Conservation (phyloP, 805 yeast genomes). For the Myxozyma neglecta region DNA sequence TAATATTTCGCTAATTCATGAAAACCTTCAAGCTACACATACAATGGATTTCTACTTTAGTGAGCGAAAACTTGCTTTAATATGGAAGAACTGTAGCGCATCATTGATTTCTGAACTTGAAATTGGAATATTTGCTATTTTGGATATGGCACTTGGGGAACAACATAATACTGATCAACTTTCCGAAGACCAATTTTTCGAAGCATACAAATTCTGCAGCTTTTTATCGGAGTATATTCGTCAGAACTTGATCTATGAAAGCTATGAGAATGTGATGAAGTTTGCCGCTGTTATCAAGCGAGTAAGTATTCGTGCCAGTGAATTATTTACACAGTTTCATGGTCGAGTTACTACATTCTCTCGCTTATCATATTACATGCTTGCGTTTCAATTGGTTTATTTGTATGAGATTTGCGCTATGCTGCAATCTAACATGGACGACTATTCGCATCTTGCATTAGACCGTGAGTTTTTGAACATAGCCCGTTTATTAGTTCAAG, state of each 20-base stretch:
- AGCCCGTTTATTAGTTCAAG: slow-evolving; percentile 20
- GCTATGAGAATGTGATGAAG: slow-evolving; percentile 5
- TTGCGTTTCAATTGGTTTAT: slow-evolving; percentile 25
- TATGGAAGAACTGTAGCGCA: slow-evolving; percentile 10
- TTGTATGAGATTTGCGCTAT: slow-evolving; percentile 20
- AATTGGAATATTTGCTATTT: background rate
- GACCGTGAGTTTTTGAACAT: slow-evolving; percentile 21
- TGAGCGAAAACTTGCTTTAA: background rate
- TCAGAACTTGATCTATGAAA: slow-evolving; percentile 1
- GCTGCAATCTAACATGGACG: slow-evolving; percentile 7
- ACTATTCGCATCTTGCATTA: slow-evolving; percentile 14
- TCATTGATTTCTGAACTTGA: slow-evolving; percentile 17
- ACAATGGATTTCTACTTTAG: background rate
- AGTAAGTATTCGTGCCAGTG: slow-evolving; percentile 15
- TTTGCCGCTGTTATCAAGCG: slow-evolving; percentile 17
- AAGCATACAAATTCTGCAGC: slow-evolving; percentile 19
- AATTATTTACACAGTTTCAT: slow-evolving; percentile 26
- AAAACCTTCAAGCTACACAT: background rate
- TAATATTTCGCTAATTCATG: background rate
- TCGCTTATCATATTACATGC: slow-evolving; percentile 20
- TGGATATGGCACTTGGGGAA: slow-evolving; percentile 26
- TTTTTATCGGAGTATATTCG: slow-evolving; percentile 18
- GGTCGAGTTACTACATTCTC: slow-evolving; percentile 16
- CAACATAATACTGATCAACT: slow-evolving; percentile 13
- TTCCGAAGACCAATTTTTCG: background rate